phyloP scores from a whole-genome alignment of 2,329 filamentous ascomycete species.

The Aspergillus fumigatiaffinis region DNA sequence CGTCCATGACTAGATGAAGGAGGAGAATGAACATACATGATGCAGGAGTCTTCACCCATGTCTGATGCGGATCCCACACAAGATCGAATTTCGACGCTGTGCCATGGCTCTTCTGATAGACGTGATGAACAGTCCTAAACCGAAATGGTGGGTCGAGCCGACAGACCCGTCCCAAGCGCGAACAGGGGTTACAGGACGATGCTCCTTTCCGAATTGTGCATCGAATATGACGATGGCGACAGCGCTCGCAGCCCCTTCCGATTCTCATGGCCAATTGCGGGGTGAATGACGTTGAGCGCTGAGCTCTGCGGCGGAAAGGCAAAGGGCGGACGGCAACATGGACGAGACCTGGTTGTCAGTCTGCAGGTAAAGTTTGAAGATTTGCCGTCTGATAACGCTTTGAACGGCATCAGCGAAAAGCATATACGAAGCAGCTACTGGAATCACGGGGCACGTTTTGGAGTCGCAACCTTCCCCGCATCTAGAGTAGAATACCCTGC shows the following conservation, averaged over 20 bases:
- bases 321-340: conserved; percentile 6
- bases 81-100: conserved; percentile 25
- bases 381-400: not conserved
- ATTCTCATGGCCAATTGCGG: conserved; percentile 26
- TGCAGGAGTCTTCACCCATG: conserved; percentile 29
- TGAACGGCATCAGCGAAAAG: not conserved
- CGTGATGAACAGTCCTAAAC: conserved; percentile 31
- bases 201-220: conserved; percentile 27
- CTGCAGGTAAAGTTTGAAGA: not conserved
- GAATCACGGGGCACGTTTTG: not conserved
- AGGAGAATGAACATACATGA: conserved; percentile 5
- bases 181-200: conserved; percentile 27
- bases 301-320: conserved; percentile 7
- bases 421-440: too few relatives aligned
- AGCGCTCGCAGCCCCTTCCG: conserved; percentile 31
- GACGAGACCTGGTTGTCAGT: not conserved
- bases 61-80: conserved; percentile 27
- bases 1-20: not conserved
- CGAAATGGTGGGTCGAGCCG: conserved; percentile 32
- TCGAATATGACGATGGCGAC: conserved; percentile 35
- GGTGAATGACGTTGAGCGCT: conserved; percentile 7
- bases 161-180: conserved; percentile 25
- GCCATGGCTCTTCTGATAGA: conserved; percentile 30
- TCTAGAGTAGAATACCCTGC: not conserved
- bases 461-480: conserved; percentile 3